These are phyloP conservation scores for Candida railenensis DNA, from an alignment of 805 yeast species.

Conservation along the genomic window DNA sequence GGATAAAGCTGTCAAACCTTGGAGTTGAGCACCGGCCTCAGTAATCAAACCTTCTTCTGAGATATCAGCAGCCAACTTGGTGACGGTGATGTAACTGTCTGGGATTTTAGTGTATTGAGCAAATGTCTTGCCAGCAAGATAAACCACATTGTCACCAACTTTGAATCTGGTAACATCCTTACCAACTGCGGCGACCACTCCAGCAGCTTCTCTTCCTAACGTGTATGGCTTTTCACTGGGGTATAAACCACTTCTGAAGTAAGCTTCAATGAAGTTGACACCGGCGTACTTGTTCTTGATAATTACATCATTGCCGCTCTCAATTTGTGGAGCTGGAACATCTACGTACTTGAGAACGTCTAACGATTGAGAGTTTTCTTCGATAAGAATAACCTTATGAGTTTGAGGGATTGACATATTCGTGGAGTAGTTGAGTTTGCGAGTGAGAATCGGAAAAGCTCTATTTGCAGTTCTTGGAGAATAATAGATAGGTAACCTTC, in stretches of 20 bases:
- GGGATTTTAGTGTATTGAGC: slow-evolving; percentile 68
- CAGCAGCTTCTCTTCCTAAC: slow-evolving; percentile 75
- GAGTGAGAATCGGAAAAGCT: not conserved
- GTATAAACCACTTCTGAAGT: slow-evolving; percentile 79
- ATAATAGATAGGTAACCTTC: not conserved
- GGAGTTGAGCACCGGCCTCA: slow-evolving; percentile 63
- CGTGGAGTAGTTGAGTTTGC: not conserved
- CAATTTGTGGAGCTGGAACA: slow-evolving; percentile 57
- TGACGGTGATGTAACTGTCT: slow-evolving; percentile 28
- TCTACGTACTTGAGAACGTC: slow-evolving; percentile 61
- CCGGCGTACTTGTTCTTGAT: slow-evolving; percentile 79
- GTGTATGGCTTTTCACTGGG: slow-evolving; percentile 58
- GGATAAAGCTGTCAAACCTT: slow-evolving; percentile 79
- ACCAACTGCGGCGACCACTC: slow-evolving; percentile 68
- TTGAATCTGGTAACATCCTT: slow-evolving; percentile 48
- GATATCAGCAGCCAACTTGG: slow-evolving; percentile 49
- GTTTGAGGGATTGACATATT: slow-evolving; percentile 44
- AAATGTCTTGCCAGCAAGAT: slow-evolving; percentile 51
- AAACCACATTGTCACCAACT: slow-evolving; percentile 74
- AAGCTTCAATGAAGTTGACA: slow-evolving; percentile 77
- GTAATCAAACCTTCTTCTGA: slow-evolving; percentile 50
- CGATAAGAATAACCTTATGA: slow-evolving; percentile 56
- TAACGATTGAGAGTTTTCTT: slow-evolving; percentile 51
- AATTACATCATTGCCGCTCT: slow-evolving; percentile 53
- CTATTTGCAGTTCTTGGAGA: not conserved